Base-by-base conservation (phyloP, 2,329 filamentous ascomycete species). In the Beauveria asiatica region DNA sequence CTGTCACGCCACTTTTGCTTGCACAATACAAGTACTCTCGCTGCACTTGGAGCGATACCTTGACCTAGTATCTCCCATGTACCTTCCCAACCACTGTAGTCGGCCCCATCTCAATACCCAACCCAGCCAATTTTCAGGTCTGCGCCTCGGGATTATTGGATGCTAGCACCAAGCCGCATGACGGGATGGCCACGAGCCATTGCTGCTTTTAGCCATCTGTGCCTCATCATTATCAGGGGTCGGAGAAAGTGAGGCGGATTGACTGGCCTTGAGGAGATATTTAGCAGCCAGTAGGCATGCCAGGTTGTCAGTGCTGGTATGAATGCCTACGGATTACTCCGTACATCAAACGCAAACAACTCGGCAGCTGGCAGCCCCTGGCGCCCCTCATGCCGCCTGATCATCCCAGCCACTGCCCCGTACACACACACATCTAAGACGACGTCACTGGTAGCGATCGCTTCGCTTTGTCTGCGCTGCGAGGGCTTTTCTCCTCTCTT, bases 1-100 rank as follows among this genome's bases (percentile, higher is more conserved):
- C 37, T 27, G 39, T 59, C 57, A 59, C 57, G 57, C 57, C 57
- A 59, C 57, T 59, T 52, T 25, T 37, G 11, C 39, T 23, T 16
- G 19, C 48, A n/a, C 33, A 59, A 45, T 19, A 5, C 23, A 59
- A 39, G 57, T 59, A 59, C 41, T 25, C 16, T 23, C 8, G 30
- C 41, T 52, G 48, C 57, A 52, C 42, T 52, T 52, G 46, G 39
- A 13, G 25, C 13, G 41, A 45, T 33, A n/a, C 49, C 25, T 52
- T 21, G 25, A 17, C 23, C 19, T 59, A 16, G 57, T 59, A 59
- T 39, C 49, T 53, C 19, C 19, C 41, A 52, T 52, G 57, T 59
- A 59, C 57, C 57, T 59, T 37, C 10, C 30, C 41, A 41, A 6
- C 13, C 19, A 17, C n/a, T 16, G 39, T 33, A 13, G 2, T 13